phyloP scores from a whole-genome alignment of 805 yeast species.

The Zygotorulaspora danielsina region DNA sequence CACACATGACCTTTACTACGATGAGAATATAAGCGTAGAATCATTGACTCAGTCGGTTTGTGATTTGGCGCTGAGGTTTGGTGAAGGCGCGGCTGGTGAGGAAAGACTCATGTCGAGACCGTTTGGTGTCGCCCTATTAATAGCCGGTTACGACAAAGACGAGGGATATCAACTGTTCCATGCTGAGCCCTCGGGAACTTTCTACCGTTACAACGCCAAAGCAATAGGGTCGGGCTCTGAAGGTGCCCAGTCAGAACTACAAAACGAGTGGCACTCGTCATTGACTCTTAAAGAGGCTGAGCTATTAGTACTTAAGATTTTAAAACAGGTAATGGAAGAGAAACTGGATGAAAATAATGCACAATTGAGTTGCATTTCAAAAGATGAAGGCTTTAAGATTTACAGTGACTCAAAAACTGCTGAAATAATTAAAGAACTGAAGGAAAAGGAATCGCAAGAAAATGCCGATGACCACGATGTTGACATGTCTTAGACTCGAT shows the following conservation, averaged over 20 bases:
- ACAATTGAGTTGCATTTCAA: constrained; percentile 89
- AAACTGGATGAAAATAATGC: constrained; percentile 92
- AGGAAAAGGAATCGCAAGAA: constrained; percentile 60
- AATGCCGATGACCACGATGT: constrained; percentile 33
- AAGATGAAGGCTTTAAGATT: constrained; percentile 77
- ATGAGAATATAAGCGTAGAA: constrained; percentile 89
- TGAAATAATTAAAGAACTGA: constrained; percentile 69
- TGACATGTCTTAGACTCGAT: constrained; percentile 29
- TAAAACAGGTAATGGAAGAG: constrained; percentile 99
- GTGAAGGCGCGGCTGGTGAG: constrained; percentile 96
- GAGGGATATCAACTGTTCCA: constrained; percentile 95
- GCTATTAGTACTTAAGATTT: constrained; percentile 75
- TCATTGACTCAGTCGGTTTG: constrained; percentile 94
- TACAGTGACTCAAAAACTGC: constrained; percentile 81
- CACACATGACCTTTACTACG: constrained; percentile 84
- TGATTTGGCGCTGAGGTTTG: constrained; percentile 92
- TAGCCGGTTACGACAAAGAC: constrained; percentile 90
- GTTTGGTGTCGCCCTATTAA: constrained; percentile 93
- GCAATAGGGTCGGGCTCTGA: constrained; percentile 99
- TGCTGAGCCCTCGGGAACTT: constrained; percentile 99
- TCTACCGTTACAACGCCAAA: constrained; percentile 95
- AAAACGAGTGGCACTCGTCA: constrained; percentile 92
- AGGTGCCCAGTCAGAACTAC: constrained; percentile 97
- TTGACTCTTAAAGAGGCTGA: constrained; percentile 92
- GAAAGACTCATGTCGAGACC: constrained; percentile 93